Evolutionary conservation across 73 alveolate species (phyloP).

Genomic region (Symbiodinium natans): DNA sequence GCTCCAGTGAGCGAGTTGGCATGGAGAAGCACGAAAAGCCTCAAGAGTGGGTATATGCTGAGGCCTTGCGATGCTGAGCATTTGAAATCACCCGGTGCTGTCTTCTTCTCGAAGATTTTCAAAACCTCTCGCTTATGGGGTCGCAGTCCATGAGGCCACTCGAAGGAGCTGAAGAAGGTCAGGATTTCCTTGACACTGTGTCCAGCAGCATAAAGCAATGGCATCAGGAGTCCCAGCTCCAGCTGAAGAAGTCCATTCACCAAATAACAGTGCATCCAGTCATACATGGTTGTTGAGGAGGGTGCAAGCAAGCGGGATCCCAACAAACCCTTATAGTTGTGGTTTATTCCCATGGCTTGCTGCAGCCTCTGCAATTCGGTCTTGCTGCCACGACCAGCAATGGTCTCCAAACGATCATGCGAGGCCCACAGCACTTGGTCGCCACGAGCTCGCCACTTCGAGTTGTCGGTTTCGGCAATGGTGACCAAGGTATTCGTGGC

Average conservation of each 20-base stretch:
- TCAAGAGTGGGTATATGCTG: background rate
- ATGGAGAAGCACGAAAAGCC: background rate
- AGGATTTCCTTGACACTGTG: too few relatives aligned
- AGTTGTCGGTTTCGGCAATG: background rate
- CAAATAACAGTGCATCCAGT: constrained; percentile 5
- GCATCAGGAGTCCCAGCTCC: background rate
- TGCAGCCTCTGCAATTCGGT: background rate
- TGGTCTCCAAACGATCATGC: background rate
- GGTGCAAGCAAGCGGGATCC: background rate
- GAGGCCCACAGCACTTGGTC: background rate
- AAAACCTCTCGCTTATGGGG: background rate
- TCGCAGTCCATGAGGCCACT: background rate
- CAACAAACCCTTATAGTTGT: background rate
- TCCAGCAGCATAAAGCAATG: background rate
- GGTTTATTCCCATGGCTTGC: background rate
- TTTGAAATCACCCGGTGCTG: background rate
- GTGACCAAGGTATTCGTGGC: background rate
- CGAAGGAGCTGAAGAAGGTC: background rate
- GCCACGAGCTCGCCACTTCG: background rate
- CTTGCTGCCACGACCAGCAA: background rate
- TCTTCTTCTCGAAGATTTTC: background rate
- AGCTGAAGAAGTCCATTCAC: background rate
- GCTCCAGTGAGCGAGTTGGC: background rate
- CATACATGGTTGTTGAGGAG: background rate
- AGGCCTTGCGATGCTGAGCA: background rate